Evolutionary conservation across 2,329 filamentous ascomycete species (phyloP), one percentile per base, ranked within the genome.

Genomic region (Cercospora beticola): DNA sequence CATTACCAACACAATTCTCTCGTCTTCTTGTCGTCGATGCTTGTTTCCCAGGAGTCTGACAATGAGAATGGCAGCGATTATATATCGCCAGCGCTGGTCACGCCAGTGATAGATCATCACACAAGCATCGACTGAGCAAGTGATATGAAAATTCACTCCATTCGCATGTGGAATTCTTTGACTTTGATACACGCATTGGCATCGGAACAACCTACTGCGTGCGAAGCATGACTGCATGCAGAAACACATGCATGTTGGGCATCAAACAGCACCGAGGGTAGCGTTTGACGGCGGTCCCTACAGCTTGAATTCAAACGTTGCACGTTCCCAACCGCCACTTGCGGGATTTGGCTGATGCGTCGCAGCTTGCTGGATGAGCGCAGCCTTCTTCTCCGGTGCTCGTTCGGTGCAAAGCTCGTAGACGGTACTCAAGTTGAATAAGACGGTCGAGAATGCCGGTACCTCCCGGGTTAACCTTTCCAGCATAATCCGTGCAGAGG

Each of bases 341-440:
- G 68, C 65, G 14, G 74, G 66, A 8, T 18, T 30, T 43, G 75
- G 72, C 5, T 60, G 62, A 40, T 71, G 72, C 4, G 61, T 57
- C 5, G 76, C 76, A 18, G 73, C 67, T 43, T 63, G 66, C n/a
- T 73, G 64, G 9, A 91, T 89, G 18, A 98, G 83, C 28, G 82
- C 83, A 31, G 87, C 79, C 83, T 98, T 98, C 74, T 91, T 80
- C 12, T 85, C 85, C 60, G 87, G 84, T 52, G 92, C 87, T 70
- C 87, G 86, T 74, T 98, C 94, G 0, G 92, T 94, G 77, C 92
- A 95, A 7, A 98, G 85, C 80, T 98, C 95, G 78, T 97, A 98
- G 74, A 97, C 88, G 0, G 94, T 98, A 10, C 90, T 89, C 12
- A 99, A 81, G 78, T 98, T 98, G 81, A 97, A 97, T 0, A 96